Conservation (phyloP, 2,329 filamentous ascomycete species). For the Byssothecium circinans region DNA sequence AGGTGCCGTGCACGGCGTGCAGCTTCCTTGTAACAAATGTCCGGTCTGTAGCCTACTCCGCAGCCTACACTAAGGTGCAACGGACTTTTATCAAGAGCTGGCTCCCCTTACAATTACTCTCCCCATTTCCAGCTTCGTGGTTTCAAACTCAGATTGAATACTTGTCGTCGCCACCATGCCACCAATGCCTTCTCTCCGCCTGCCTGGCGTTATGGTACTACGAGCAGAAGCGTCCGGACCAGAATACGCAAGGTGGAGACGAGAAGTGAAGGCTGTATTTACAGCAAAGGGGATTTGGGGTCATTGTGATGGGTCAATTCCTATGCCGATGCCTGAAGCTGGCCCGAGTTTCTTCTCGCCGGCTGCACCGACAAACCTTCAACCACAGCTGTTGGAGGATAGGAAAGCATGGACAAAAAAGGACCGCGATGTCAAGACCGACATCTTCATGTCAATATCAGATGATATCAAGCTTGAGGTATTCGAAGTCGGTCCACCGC, state of each 20-base stretch:
- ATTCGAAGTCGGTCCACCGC: constrained; percentile 37
- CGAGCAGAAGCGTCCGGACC: constrained; percentile 29
- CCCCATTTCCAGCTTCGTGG: background rate
- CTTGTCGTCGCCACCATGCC: constrained; percentile 15
- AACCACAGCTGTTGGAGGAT: constrained; percentile 38
- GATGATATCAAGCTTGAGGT: constrained; percentile 44
- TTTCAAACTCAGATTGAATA: constrained; percentile 1
- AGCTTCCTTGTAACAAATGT: constrained; percentile 17
- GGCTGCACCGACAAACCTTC: constrained; percentile 21
- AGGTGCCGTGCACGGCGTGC: constrained; percentile 11
- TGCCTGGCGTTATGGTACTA: constrained; percentile 34
- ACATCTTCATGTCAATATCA: constrained; percentile 40
- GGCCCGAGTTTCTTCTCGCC: constrained; percentile 24
- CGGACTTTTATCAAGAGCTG: constrained; percentile 5
- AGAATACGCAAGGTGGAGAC: constrained; percentile 37
- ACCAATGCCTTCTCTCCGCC: constrained; percentile 27
- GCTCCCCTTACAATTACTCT: background rate
- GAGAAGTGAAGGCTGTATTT: constrained; percentile 34
- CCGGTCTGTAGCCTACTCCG: constrained; percentile 10
- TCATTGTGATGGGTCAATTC: constrained; percentile 33
- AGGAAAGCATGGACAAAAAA: constrained; percentile 39
- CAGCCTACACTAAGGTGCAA: background rate
- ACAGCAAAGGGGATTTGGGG: constrained; percentile 36
- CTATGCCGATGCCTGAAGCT: constrained; percentile 40
- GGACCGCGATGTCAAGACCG: constrained; percentile 41